Conservation (phyloP, 148 eudicot genomes). For the Gaultheria prostrata region DNA sequence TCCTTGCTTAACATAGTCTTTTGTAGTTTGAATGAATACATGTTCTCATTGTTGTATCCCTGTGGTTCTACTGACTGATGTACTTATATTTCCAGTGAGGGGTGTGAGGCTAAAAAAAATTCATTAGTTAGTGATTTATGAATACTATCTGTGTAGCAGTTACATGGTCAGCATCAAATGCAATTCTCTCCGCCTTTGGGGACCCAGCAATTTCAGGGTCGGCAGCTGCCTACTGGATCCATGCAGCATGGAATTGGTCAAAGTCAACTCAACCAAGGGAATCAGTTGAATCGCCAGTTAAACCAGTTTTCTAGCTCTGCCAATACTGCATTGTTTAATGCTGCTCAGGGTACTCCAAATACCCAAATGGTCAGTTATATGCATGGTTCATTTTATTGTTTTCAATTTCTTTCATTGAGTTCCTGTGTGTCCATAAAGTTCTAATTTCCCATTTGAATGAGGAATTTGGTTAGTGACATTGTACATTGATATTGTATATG, state of each 20-base stretch:
- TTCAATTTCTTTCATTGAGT: background rate
- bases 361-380: slow-evolving; percentile 68
- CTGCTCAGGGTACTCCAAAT: slow-evolving; percentile 85
- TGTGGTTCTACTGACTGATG: background rate
- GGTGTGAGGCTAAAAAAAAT: background rate
- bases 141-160: slow-evolving; percentile 30
- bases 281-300: slow-evolving; percentile 90
- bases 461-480: background rate
- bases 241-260: slow-evolving; percentile 81
- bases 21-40: background rate
- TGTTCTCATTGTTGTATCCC: background rate
- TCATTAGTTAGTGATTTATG: background rate
- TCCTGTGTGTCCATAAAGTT: slow-evolving; percentile 9
- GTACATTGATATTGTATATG: background rate
- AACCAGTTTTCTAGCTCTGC: slow-evolving; percentile 85
- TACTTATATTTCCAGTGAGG: background rate
- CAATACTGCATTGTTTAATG: slow-evolving; percentile 89
- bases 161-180: slow-evolving; percentile 82
- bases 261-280: slow-evolving; percentile 86
- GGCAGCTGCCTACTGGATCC: slow-evolving; percentile 76
- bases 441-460: background rate
- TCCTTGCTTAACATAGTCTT: background rate
- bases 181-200: slow-evolving; percentile 82
- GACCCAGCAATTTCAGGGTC: slow-evolving; percentile 75
- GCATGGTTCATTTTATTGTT: slow-evolving; percentile 17